These are phyloP conservation scores for Amaranthus cruentus DNA, from an alignment of 148 eudicot species.

Conservation along the genomic window DNA sequence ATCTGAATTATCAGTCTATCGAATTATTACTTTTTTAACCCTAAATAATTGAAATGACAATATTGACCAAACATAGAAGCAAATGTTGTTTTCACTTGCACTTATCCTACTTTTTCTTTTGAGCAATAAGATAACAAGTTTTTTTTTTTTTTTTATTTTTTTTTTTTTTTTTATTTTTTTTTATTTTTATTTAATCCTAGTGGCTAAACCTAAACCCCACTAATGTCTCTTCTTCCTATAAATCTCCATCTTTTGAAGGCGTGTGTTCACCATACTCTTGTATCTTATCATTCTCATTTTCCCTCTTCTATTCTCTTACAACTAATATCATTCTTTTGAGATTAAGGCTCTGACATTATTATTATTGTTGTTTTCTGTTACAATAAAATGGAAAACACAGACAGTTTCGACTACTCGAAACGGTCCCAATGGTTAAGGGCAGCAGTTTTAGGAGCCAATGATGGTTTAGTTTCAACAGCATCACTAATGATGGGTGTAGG, in stretches of 20 bases:
- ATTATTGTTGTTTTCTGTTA: too few species aligned
- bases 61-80: slow-evolving; percentile 16
- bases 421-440: slow-evolving; percentile 41
- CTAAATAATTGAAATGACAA: slow-evolving; percentile 6
- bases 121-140: not conserved
- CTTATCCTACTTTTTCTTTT: slow-evolving; percentile 9
- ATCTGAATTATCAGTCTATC: too few species aligned
- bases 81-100: slow-evolving; percentile 1
- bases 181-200: not conserved
- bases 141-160: not conserved
- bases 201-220: not conserved
- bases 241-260: slow-evolving; percentile 13
- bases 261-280: slow-evolving; percentile 27
- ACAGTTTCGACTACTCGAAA: slow-evolving; percentile 28
- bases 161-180: too few species aligned
- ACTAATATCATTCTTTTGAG: too few species aligned
- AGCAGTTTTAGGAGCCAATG: slow-evolving; percentile 44
- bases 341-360: not conserved
- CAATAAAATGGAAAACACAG: not conserved
- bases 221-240: slow-evolving; percentile 1
- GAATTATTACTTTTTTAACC: not conserved
- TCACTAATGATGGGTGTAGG: slow-evolving; percentile 45
- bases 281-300: not conserved
- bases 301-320: not conserved
- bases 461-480: slow-evolving; percentile 39